These are phyloP conservation scores for Aspergillus avenaceus DNA, from an alignment of 495 filamentous ascomycete genomes.

Conservation along the genomic window DNA sequence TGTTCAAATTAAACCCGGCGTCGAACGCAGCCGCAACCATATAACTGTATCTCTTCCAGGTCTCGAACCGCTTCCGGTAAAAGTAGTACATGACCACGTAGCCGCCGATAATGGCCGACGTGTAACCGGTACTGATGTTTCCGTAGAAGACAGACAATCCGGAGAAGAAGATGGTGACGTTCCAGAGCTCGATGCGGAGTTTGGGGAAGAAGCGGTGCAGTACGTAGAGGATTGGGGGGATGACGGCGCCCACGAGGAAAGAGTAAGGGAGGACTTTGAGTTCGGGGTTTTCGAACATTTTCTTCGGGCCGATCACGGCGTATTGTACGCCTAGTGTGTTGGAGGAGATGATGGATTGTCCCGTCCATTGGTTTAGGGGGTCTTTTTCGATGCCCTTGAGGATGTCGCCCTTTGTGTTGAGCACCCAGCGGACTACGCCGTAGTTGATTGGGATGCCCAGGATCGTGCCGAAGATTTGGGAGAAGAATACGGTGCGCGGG, in stretches of 20 bases:
- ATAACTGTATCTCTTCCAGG: conserved; percentile 56
- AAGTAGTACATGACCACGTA: conserved; percentile 55
- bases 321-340: conserved; percentile 53
- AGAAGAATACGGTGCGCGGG: conserved; percentile 38
- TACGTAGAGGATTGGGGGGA: conserved; percentile 43
- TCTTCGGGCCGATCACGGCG: conserved; percentile 49
- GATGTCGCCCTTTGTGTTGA: conserved; percentile 49
- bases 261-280: conserved; percentile 50
- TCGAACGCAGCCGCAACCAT: conserved; percentile 54
- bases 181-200: conserved; percentile 51
- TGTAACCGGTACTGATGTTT: conserved; percentile 49
- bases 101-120: conserved; percentile 51
- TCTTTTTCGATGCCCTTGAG: conserved; percentile 46
- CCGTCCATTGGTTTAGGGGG: conserved; percentile 54
- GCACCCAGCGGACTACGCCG: conserved; percentile 42
- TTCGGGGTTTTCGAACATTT: conserved; percentile 46
- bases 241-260: conserved; percentile 50
- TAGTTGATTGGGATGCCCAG: conserved; percentile 42
- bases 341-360: conserved; percentile 39
- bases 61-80: conserved; percentile 46
- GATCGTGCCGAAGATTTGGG: conserved; percentile 39
- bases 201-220: conserved; percentile 47
- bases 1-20: conserved; percentile 54
- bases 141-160: conserved; percentile 32
- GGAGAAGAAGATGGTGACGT: conserved; percentile 50